phyloP scores from a whole-genome alignment of 1,139 yeast species.

The Martiniozyma asiatica region DNA sequence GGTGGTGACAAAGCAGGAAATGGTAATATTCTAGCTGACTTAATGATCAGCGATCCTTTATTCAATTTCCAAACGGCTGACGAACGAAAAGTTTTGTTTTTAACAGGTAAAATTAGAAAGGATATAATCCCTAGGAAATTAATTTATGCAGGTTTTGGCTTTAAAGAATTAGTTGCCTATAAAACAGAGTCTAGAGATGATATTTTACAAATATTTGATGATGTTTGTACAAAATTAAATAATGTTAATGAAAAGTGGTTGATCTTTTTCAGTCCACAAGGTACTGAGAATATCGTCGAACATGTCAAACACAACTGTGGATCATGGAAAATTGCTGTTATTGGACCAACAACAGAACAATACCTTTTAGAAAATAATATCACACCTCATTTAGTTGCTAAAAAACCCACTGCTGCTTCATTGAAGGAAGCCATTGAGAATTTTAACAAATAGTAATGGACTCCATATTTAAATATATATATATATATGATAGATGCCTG shows the following conservation, averaged over 20 bases:
- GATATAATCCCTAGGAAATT: slow-evolving; percentile 69
- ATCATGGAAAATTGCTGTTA: slow-evolving; percentile 51
- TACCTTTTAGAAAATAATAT: slow-evolving; percentile 43
- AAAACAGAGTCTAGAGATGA: slow-evolving; percentile 44
- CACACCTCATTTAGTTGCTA: slow-evolving; percentile 51
- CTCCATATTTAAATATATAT: background rate
- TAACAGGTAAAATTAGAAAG: slow-evolving; percentile 78
- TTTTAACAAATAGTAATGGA: too few relatives aligned
- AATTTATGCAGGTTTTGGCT: slow-evolving; percentile 29
- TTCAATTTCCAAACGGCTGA: slow-evolving; percentile 10
- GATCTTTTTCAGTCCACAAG: slow-evolving; percentile 87
- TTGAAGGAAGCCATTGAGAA: slow-evolving; percentile 30
- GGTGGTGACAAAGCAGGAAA: slow-evolving; percentile 79
- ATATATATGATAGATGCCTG: background rate
- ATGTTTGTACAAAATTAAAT: slow-evolving; percentile 13
- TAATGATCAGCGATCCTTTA: slow-evolving; percentile 36
- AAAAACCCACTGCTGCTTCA: slow-evolving; percentile 59
- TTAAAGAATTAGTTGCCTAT: slow-evolving; percentile 59
- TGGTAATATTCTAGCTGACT: slow-evolving; percentile 57
- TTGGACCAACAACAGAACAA: slow-evolving; percentile 85
- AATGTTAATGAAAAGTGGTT: slow-evolving; percentile 38
- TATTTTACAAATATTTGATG: slow-evolving; percentile 26
- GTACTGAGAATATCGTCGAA: slow-evolving; percentile 51
- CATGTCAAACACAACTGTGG: slow-evolving; percentile 24
- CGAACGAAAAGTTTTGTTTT: slow-evolving; percentile 41